Base-by-base conservation (phyloP, 148 eudicot genomes). In the Rhododendron ferrugineum region DNA sequence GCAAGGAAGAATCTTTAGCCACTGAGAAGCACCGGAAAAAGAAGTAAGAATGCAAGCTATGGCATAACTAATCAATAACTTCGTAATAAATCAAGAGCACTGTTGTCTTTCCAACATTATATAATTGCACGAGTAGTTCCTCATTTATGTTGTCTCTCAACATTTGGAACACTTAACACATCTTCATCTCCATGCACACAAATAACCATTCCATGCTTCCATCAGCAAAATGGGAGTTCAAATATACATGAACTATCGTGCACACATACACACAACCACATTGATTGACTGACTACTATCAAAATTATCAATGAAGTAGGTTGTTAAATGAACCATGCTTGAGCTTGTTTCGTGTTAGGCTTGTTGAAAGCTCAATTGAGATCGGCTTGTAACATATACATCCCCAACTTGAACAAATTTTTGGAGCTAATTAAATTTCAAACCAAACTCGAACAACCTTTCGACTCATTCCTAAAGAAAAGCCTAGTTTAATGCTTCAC, bases 1-100 rank as follows among this genome's bases (percentile, higher is more conserved):
- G 90, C 91, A 96, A 88, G 40, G 98, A 96, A 79, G 90, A 85
- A 90, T 96, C 96, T 37, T 84, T 90, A 46, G 96, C 97, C 88
- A 96, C 99, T 96, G 94, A 68, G 49, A 86, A 82, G 81, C 66
- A 79, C 64, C 42, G 9, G 30, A 70, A 50, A 36, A 85, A 85
- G 83, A 79, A 44, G 81, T 85, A 86, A 86, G 87, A 81, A 81
- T 13, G 42, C 22, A 54, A 77, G 15, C 49, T 6, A 10, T 47
- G 28, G 11, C 40, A 64, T 2, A 80, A 64, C 49, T 56, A 74
- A 73, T 23, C 32, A 56, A 32, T 18, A 80, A 56, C 62, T 18
- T 56, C 11, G 49, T 80, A 8, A 34, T 81, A 56, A 40, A 81
- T n/a, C 64, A 16, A 81, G 47, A 20, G 30, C 64, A 49, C n/a